phyloP scores from a whole-genome alignment of 768 basidiomycete genomes.

The Mycena galopus region DNA sequence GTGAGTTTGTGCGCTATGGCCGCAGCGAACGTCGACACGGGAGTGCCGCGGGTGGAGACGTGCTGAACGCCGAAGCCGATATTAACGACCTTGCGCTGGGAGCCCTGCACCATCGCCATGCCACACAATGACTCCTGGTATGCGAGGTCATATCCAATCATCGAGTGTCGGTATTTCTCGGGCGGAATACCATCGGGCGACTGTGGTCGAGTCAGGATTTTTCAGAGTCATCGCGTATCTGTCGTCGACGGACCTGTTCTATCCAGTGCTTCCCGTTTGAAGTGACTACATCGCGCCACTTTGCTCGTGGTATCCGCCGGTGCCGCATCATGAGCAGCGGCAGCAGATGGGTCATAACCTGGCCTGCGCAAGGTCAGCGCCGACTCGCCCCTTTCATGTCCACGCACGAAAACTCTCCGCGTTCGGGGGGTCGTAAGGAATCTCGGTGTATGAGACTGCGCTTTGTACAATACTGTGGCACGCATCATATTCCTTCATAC shows the following conservation, averaged over 20 bases:
- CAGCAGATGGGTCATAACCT: constrained; percentile 79
- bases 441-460: constrained; percentile 69
- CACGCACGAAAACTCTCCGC: constrained; percentile 77
- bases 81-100: constrained; percentile 80
- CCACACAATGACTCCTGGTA: constrained; percentile 78
- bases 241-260: constrained; percentile 67
- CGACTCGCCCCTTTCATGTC: neutral
- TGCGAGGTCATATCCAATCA: constrained; percentile 85
- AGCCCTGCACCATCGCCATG: constrained; percentile 88
- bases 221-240: constrained; percentile 53
- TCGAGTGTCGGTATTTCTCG: constrained; percentile 74
- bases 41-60: constrained; percentile 66
- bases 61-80: constrained; percentile 85
- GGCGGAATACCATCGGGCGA: constrained; percentile 74
- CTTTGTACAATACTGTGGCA: constrained; percentile 72
- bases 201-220: too few species aligned
- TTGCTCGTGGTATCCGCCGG: constrained; percentile 80
- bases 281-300: constrained; percentile 77
- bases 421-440: constrained; percentile 67
- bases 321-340: constrained; percentile 91
- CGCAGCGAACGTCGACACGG: constrained; percentile 75
- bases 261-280: constrained; percentile 84
- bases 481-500: constrained; percentile 77
- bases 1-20: constrained; percentile 76
- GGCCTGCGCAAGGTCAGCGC: constrained; percentile 57